phyloP scores from a whole-genome alignment of 169 alveolate genomes.

The Pseudocohnilembus persalinus region DNA sequence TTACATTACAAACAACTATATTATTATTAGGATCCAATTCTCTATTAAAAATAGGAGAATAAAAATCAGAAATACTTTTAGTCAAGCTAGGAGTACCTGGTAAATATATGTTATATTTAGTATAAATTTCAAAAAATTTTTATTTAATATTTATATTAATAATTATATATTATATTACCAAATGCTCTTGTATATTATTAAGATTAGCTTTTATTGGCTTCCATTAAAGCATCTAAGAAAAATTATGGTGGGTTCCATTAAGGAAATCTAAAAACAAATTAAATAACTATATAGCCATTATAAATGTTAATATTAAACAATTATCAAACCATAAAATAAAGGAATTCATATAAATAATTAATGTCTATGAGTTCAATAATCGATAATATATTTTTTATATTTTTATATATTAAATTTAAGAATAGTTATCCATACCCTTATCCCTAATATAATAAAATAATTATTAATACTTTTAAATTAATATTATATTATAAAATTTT shows the following conservation, averaged over 20 bases:
- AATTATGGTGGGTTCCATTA: conserved; percentile 37
- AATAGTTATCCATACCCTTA: not conserved
- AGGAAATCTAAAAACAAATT: conserved; percentile 24
- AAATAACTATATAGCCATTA: too few species aligned
- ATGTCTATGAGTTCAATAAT: too few species aligned
- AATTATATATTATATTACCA: not conserved
- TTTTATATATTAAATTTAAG: too few species aligned
- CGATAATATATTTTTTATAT: too few species aligned
- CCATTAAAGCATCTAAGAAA: conserved; percentile 26
- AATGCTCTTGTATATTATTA: conserved; percentile 36
- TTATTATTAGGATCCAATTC: conserved; percentile 13
- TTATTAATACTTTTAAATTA: too few species aligned
- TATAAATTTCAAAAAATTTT: too few species aligned
- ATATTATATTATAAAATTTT: too few species aligned
- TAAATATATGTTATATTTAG: not conserved
- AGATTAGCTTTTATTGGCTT: conserved; percentile 17
- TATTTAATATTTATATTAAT: too few species aligned
- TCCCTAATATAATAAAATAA: not conserved
- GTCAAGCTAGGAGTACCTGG: conserved; percentile 31
- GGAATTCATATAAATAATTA: too few species aligned
- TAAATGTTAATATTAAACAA: too few species aligned
- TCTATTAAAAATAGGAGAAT: conserved; percentile 23
- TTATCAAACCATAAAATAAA: too few species aligned
- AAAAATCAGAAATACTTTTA: conserved; percentile 27
- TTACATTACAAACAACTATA: conserved; percentile 3